phyloP scores from a whole-genome alignment of 2,329 filamentous ascomycete genomes.

The Penicillium sp. region DNA sequence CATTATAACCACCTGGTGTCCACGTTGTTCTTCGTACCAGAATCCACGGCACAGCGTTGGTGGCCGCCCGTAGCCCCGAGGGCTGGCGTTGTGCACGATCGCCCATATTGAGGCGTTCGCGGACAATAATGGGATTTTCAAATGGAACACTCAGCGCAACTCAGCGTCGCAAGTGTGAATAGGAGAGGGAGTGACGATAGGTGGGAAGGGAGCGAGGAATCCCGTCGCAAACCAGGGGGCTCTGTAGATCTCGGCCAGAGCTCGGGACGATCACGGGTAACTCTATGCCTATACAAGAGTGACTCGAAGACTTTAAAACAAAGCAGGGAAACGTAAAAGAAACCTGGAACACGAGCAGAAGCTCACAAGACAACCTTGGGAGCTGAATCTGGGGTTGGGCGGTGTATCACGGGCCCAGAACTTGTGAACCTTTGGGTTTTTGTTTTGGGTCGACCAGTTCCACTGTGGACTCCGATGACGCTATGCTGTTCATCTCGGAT shows the following conservation, averaged over 20 bases:
- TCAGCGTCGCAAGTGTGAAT: background rate
- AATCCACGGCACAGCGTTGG: slow-evolving; percentile 40
- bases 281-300: background rate
- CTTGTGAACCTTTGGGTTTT: background rate
- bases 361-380: background rate
- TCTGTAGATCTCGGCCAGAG: slow-evolving; percentile 1
- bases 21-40: slow-evolving; percentile 36
- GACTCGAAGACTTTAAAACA: background rate
- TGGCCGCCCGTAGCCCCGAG: slow-evolving; percentile 35
- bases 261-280: slow-evolving; percentile 4
- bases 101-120: slow-evolving; percentile 29
- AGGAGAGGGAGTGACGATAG: background rate
- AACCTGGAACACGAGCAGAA: background rate
- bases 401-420: slow-evolving; percentile 22
- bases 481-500: background rate
- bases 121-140: background rate
- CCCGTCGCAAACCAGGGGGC: slow-evolving; percentile 6
- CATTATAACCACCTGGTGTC: background rate
- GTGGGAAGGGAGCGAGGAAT: background rate
- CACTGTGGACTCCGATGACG: background rate
- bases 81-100: slow-evolving; percentile 35
- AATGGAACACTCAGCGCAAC: background rate
- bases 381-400: slow-evolving; percentile 1
- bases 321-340: background rate
- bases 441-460: background rate